These are phyloP conservation scores for Murraya paniculata DNA, from an alignment of 345 rosid genomes.

Conservation along the genomic window DNA sequence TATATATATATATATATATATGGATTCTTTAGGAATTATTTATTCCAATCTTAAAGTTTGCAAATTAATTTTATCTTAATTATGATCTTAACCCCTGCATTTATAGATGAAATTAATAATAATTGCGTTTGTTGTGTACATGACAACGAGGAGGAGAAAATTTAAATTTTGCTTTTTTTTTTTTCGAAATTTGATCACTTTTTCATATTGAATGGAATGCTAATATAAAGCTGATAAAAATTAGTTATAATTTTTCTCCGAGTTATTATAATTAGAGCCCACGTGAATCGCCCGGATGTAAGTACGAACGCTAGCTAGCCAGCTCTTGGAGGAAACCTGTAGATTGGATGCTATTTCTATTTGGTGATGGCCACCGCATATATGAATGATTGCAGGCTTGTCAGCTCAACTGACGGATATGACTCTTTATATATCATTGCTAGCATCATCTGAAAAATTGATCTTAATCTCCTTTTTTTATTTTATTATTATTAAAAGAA, in stretches of 20 bases:
- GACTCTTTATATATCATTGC: background rate
- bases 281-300: background rate
- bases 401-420: constrained; percentile 2
- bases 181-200: no score
- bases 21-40: no score
- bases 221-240: no score
- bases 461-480: background rate
- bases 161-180: no score
- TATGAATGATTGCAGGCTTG: background rate
- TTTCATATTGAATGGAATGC: background rate
- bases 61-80: no score
- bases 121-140: no score
- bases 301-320: background rate
- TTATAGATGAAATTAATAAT: no score
- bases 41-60: no score
- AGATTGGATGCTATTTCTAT: background rate
- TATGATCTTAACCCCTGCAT: no score
- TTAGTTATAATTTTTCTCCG: background rate
- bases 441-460: background rate
- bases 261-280: background rate
- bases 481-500: background rate
- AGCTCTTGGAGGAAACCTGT: background rate
- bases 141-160: no score
- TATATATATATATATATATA: no score
- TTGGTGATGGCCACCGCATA: background rate